Evolutionary conservation across 345 rosid genomes (phyloP), one percentile per base, ranked within the genome.

Genomic region (Garcia nutans): DNA sequence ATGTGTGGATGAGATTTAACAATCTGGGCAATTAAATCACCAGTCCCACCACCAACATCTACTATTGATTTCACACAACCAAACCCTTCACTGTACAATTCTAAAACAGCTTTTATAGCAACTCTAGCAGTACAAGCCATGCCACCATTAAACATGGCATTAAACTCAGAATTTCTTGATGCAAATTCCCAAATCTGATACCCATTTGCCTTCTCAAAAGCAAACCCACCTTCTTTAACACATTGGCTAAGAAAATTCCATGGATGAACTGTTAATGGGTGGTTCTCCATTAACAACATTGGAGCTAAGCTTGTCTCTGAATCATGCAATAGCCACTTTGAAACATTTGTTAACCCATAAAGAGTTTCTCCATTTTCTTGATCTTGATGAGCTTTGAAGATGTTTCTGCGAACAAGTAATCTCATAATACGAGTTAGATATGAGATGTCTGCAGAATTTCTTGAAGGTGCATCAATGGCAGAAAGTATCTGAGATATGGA

Each of bases 21-120:
- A 23, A 86, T 74, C 70, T 84, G 82, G 0, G 76, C 59, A 1
- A 82, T 8, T 20, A 66, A 0, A 0, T 20, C 71, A 15, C 85
- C 87, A 0, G 26, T 82, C 12, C 89, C 85, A 45, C 84, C 89
- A 15, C 87, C 87, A 0, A 86, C 87, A 37, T 86, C 87, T 6
- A 82, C 81, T 65, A 82, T n/a, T 1, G 87, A 70, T 52, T 26
- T 66, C 2, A 84, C 6, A 56, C 52, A 1, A 31, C 50, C 45
- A 1, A 84, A 80, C 49, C 83, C 84, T 41, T 80, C 78, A 66
- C 72, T 72, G 15, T 86, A 81, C 8, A 74, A 78, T 3, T 3
- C 6, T 7, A 82, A 2, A n/a, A 82, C 20, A 1, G 28, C 86
- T 33, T 71, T 44, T 20, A 62, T 75, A 6, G 75, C 64, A 3